Base-by-base conservation (phyloP, 805 yeast species). In the Kluyveromyces lactis region DNA sequence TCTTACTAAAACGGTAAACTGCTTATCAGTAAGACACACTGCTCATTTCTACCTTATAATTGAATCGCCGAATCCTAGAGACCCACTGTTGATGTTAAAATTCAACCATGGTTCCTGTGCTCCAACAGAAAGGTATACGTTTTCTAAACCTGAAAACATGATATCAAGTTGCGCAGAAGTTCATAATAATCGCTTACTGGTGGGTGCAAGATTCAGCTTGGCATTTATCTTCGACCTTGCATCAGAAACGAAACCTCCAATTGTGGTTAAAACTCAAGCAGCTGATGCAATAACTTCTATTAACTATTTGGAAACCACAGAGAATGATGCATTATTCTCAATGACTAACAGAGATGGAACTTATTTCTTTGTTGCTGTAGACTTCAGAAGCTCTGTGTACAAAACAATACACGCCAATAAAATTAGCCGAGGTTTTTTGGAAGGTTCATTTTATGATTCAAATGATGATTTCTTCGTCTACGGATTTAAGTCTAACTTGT, bases 401-500 rank as follows among this genome's bases (percentile, higher is more conserved):
- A 49, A 52, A 6, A 56, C 71, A 3, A 49, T 71, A 9, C 81
- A 73, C 38, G 68, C 75, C 16, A 86, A 84, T 56, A 77, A 76
- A 48, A 60, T 83, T 6, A 72, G 84, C 27, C 75, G 77, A 45
- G 95, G 96, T 0, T 82, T 81, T 44, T 61, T 90, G 10, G 97
- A 90, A 58, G 95, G 95, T 0, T 75, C 81, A 0, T 68, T 65
- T 41, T 55, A 70, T 18, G 57, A 62, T 18, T 49, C 62, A 3
- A 49, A 60, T 11, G 67, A 69, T 9, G 77, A 77, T 31, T 60
- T 81, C 28, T 58, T 83, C 2, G 59, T 84, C 2, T 85, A 76
- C 57, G 97, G 97, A 1, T 90, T 92, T 68, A 77, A 79, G 49
- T 85, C 92, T 2, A 80, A 81, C 36, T 64, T 71, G 36, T 87